Conservation (phyloP, 2,329 filamentous ascomycete genomes). For the Colletotrichum cordylinicola region DNA sequence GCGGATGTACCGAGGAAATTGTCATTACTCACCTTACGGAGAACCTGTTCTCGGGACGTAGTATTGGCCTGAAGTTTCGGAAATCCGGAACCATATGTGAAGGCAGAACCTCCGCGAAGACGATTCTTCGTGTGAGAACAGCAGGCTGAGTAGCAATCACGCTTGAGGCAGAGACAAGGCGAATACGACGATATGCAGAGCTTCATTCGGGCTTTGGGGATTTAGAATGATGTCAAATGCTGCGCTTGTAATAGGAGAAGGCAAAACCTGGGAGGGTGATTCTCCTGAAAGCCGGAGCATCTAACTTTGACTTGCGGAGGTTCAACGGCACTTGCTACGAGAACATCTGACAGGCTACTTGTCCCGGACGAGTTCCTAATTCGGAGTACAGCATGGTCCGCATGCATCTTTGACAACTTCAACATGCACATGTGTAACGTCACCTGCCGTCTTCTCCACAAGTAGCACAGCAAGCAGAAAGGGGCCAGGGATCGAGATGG, state of each 20-base stretch:
- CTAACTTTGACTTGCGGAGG: background rate
- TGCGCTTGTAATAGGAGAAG: background rate
- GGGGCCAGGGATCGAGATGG: background rate
- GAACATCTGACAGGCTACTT: background rate
- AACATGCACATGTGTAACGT: background rate
- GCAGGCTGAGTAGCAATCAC: background rate
- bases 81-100: background rate
- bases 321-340: background rate
- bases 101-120: background rate
- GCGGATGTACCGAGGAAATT: background rate
- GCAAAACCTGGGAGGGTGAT: background rate
- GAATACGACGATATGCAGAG: background rate
- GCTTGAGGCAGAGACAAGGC: background rate
- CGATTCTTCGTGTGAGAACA: background rate
- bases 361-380: background rate
- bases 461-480: background rate
- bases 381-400: background rate
- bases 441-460: background rate
- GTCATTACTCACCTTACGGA: background rate
- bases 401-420: background rate
- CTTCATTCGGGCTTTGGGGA: background rate
- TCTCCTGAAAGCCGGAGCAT: background rate
- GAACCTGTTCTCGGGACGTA: fast-evolving
- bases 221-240: background rate
- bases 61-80: background rate